A percentile compares a stretch with the other conserved stretches of the same genome.
Evolutionary conservation across 805 yeast species (phyloP).

Genomic region (Nakazawaea holstii): DNA sequence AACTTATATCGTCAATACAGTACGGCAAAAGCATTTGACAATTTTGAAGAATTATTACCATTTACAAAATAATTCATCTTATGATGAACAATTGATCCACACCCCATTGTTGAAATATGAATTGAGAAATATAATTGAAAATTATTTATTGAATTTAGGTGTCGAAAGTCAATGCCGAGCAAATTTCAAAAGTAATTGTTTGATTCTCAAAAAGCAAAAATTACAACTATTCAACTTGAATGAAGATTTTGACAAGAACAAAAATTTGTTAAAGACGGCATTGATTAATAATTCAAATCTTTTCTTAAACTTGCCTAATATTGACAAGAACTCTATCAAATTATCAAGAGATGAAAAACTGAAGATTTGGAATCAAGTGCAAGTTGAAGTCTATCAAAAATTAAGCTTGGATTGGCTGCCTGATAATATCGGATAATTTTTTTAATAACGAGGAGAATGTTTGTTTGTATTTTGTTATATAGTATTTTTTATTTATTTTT

Average conservation of each 20-base stretch:
- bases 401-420: conserved; percentile 59
- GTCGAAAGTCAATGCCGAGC: conserved; percentile 67
- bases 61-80: conserved; percentile 13
- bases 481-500: no score
- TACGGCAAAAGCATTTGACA: conserved; percentile 40
- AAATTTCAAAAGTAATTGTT: conserved; percentile 53
- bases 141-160: conserved; percentile 56
- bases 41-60: conserved; percentile 20
- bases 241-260: conserved; percentile 5
- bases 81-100: conserved; percentile 11
- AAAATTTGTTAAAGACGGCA: conserved; percentile 30
- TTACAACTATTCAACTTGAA: conserved; percentile 19
- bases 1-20: conserved; percentile 51
- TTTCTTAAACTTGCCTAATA: conserved; percentile 14
- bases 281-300: conserved; percentile 22
- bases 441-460: no score
- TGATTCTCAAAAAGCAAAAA: conserved; percentile 39
- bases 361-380: conserved; percentile 59
- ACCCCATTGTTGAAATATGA: conserved; percentile 33
- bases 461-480: no score
- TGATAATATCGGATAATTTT: conserved; percentile 30
- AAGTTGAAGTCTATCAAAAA: conserved; percentile 49
- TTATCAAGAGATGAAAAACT: conserved; percentile 54
- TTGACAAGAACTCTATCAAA: conserved; percentile 15
- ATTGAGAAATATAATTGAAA: conserved; percentile 73